These are phyloP conservation scores for Lasiosphaeris hirsuta DNA, from an alignment of 495 filamentous ascomycete genomes.

Conservation along the genomic window DNA sequence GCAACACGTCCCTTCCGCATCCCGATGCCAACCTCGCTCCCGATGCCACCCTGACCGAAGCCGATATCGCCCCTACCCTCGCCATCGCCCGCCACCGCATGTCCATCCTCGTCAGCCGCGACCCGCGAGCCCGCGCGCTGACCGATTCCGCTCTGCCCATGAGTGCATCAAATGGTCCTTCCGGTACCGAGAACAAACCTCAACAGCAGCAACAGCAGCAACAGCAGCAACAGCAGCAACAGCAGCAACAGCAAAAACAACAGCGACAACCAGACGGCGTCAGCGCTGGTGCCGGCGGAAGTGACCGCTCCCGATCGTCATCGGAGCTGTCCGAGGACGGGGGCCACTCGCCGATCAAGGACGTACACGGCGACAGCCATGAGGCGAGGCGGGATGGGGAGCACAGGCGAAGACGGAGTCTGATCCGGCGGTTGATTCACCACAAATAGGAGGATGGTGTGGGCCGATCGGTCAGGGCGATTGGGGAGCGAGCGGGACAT, in stretches of 20 bases:
- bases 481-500: neutral
- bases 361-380: neutral
- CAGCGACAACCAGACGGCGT: neutral
- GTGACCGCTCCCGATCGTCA: too few relatives aligned
- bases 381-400: neutral
- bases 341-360: neutral
- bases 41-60: slow-evolving; percentile 32
- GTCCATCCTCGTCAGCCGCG: slow-evolving; percentile 21
- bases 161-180: neutral
- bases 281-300: neutral
- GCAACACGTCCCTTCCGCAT: slow-evolving; percentile 37
- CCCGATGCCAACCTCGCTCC: slow-evolving; percentile 34
- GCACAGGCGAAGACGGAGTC: slow-evolving; percentile 10
- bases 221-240: slow-evolving; percentile 8
- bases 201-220: slow-evolving; percentile 14
- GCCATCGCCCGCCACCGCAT: slow-evolving; percentile 25
- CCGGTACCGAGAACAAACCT: neutral
- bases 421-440: slow-evolving; percentile 16
- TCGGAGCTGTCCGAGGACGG: neutral
- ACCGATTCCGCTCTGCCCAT: neutral
- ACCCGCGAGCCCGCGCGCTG: slow-evolving; percentile 1
- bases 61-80: slow-evolving; percentile 25
- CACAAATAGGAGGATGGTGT: slow-evolving; percentile 14
- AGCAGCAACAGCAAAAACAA: slow-evolving; percentile 17
- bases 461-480: neutral